Conservation (phyloP, 75 land plant genomes). For the Picea sitchensis region DNA sequence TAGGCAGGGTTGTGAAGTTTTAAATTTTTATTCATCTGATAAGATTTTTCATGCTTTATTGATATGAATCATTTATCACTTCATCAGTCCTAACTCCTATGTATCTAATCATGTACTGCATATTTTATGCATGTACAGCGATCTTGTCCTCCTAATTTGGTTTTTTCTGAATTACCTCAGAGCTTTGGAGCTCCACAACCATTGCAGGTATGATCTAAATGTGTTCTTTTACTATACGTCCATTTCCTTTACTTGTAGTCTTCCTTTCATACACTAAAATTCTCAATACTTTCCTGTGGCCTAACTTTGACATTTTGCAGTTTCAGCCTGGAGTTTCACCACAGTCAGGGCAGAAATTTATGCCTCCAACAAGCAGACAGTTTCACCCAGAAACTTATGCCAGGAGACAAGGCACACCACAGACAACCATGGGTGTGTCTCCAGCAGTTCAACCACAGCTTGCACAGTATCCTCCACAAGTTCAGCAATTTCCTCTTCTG, state of each 20-base stretch:
- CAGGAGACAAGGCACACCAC: slow-evolving; percentile 23
- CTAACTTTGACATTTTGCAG: slow-evolving; percentile 30
- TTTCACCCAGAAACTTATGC: slow-evolving; percentile 20
- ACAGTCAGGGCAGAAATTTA: slow-evolving; percentile 48
- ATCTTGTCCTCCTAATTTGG: slow-evolving; percentile 26
- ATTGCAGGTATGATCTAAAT: slow-evolving; percentile 28
- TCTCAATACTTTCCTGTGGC: not conserved
- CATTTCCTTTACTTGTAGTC: not conserved
- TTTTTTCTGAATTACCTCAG: slow-evolving; percentile 26
- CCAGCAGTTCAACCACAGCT: slow-evolving; percentile 26
- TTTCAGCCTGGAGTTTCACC: slow-evolving; percentile 47
- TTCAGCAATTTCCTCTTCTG: slow-evolving; percentile 39
- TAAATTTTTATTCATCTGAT: not conserved
- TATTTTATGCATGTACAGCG: slow-evolving; percentile 16
- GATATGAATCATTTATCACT: not conserved
- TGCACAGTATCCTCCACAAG: slow-evolving; percentile 44
- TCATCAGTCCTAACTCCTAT: not conserved
- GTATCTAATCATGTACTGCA: not conserved
- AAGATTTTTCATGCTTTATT: not conserved
- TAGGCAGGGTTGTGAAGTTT: not conserved
- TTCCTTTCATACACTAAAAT: not conserved
- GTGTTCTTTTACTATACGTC: not conserved
- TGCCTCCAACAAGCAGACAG: slow-evolving; percentile 41
- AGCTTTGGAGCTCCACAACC: slow-evolving; percentile 19
- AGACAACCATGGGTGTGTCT: slow-evolving; percentile 33